Conservation (phyloP, 106 monocot genomes). For the Dendrobium huoshanense region DNA sequence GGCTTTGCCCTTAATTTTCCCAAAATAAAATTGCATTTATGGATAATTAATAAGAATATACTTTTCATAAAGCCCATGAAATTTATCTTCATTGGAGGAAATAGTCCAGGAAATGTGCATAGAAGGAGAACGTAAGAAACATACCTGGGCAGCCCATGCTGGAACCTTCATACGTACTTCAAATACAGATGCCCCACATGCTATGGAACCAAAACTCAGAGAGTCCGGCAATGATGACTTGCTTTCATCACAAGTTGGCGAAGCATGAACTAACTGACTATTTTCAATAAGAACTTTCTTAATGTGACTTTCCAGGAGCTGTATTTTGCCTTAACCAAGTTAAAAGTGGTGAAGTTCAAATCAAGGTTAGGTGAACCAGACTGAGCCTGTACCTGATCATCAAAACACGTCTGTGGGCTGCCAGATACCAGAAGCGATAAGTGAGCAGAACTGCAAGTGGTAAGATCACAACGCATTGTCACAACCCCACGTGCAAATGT, state of each 20-base stretch:
- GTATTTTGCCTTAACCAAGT: constrained; percentile 6
- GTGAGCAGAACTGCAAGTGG: constrained; percentile 81
- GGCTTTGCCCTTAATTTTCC: no score
- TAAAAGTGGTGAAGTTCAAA: background rate
- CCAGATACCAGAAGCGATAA: constrained; percentile 81
- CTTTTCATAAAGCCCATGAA: no score
- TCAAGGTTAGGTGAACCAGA: background rate
- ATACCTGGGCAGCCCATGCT: constrained; percentile 82
- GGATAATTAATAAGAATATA: no score
- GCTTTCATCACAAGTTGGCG: constrained; percentile 25
- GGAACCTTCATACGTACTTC: constrained; percentile 77
- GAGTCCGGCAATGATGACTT: constrained; percentile 33
- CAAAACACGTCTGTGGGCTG: constrained; percentile 84
- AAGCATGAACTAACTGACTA: constrained; percentile 44
- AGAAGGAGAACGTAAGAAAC: background rate
- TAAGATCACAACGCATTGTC: constrained; percentile 91
- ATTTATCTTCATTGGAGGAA: background rate
- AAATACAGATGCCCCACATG: constrained; percentile 66
- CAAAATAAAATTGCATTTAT: no score
- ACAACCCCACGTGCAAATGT: constrained; percentile 73
- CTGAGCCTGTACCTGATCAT: constrained; percentile 58
- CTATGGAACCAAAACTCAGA: constrained; percentile 46
- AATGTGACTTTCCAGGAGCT: constrained; percentile 82
- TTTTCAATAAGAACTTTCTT: constrained; percentile 82
- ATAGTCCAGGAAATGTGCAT: background rate